phyloP scores from a whole-genome alignment of 257 asterid genomes.

The Solanum neorickii region DNA sequence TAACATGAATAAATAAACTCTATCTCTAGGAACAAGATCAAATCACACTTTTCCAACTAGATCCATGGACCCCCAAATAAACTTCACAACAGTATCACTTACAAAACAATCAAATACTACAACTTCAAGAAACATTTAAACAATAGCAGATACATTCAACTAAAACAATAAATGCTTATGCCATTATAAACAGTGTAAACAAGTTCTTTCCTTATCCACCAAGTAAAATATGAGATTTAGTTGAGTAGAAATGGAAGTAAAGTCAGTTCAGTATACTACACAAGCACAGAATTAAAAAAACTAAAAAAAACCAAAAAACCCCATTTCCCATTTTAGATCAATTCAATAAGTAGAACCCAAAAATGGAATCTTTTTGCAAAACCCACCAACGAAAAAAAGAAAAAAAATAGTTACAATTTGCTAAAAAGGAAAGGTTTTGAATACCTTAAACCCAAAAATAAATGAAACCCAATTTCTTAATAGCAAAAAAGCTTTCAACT shows the following conservation, averaged over 20 bases:
- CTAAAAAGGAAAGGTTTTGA: neutral
- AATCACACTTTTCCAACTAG: conserved; percentile 7
- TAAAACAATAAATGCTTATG: neutral
- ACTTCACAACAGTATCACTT: neutral
- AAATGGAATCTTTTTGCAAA: conserved; percentile 16
- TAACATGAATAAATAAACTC: neutral
- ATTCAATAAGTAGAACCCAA: neutral
- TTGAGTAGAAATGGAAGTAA: conserved; percentile 6
- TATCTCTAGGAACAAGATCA: conserved; percentile 6
- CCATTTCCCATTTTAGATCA: neutral
- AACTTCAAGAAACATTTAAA: neutral
- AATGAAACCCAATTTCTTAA: neutral
- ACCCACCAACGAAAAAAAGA: conserved; percentile 12
- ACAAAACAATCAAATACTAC: neutral
- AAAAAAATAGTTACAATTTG: conserved; percentile 5
- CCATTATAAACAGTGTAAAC: conserved; percentile 4
- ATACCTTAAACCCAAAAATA: conserved; percentile 24
- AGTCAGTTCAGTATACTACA: conserved; percentile 4
- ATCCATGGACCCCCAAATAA: conserved; percentile 3
- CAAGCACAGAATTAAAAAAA: neutral
- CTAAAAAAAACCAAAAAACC: neutral
- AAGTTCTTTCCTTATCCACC: conserved; percentile 22
- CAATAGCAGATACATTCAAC: neutral
- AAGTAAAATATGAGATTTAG: conserved; percentile 11
- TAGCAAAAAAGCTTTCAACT: conserved; percentile 2